These are phyloP conservation scores for Puccinia coronata DNA, from an alignment of 1,284 basidiomycete genomes.

Conservation along the genomic window DNA sequence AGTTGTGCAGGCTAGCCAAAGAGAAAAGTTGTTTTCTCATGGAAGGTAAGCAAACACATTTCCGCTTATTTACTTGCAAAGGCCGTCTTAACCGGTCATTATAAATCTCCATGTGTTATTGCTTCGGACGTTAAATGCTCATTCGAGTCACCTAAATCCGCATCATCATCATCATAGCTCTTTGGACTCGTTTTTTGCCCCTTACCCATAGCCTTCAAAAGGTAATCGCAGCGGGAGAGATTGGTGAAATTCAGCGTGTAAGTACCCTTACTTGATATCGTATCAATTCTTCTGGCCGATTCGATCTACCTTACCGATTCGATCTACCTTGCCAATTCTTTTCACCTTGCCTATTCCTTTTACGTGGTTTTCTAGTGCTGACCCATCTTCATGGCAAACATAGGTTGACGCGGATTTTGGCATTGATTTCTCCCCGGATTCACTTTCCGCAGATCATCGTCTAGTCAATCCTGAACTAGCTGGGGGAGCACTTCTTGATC, in stretches of 20 bases:
- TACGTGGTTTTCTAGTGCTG: conserved; percentile 65
- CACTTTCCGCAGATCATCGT: conserved; percentile 68
- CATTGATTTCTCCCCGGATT: conserved; percentile 50
- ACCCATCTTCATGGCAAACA: neutral
- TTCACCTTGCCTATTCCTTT: too few species aligned
- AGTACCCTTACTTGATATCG: neutral
- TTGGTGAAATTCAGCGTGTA: conserved; percentile 34
- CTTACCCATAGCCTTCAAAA: conserved; percentile 69
- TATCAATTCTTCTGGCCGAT: conserved; percentile 60
- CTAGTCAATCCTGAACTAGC: conserved; percentile 78
- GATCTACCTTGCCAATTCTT: too few species aligned
- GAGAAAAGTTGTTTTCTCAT: conserved; percentile 61
- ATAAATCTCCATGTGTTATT: too few species aligned
- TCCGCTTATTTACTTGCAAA: too few species aligned
- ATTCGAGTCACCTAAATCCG: neutral
- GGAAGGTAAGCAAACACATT: conserved; percentile 57
- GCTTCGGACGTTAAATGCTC: neutral
- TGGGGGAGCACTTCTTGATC: conserved; percentile 79
- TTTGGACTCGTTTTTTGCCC: conserved; percentile 79
- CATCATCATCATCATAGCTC: conserved; percentile 61
- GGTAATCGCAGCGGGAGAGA: conserved; percentile 59
- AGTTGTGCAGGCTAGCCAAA: conserved; percentile 72
- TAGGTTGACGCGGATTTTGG: conserved; percentile 63
- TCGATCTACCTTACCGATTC: too few species aligned
- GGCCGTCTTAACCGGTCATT: neutral